Conservation (phyloP, 768 basidiomycete species). For the Amanita exitialis region DNA sequence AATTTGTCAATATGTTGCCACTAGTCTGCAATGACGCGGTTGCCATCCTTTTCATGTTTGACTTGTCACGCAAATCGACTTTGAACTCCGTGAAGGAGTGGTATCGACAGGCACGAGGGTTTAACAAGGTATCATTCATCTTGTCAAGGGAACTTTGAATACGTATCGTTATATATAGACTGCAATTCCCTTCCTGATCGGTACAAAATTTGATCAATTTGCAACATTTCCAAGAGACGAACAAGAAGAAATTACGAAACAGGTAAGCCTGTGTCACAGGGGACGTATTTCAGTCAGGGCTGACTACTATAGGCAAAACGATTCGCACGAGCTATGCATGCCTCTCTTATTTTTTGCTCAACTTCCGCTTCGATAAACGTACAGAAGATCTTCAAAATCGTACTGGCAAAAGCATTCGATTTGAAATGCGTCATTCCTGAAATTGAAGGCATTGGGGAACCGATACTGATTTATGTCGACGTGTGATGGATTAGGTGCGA, state of each 20-base stretch:
- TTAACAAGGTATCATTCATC: slow-evolving; percentile 76
- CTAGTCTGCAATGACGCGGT: slow-evolving; percentile 99
- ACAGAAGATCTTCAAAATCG: slow-evolving; percentile 99
- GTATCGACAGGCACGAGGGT: slow-evolving; percentile 98
- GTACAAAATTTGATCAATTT: slow-evolving; percentile 98
- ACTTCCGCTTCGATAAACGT: slow-evolving; percentile 99
- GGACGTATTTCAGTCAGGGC: slow-evolving; percentile 4
- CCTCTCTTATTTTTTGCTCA: slow-evolving; percentile 98
- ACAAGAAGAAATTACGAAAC: slow-evolving; percentile 98
- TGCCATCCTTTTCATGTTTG: slow-evolving; percentile 99
- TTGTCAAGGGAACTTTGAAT: background rate
- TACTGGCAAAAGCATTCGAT: slow-evolving; percentile 94
- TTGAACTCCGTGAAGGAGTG: slow-evolving; percentile 99
- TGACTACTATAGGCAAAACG: slow-evolving; percentile 67
- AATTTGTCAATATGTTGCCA: slow-evolving; percentile 99
- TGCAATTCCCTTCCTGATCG: slow-evolving; percentile 96
- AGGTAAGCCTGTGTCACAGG: slow-evolving; percentile 44
- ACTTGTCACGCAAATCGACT: slow-evolving; percentile 94
- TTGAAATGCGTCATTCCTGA: slow-evolving; percentile 98
- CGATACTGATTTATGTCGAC: slow-evolving; percentile 89
- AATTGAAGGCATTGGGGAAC: slow-evolving; percentile 95
- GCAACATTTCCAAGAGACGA: slow-evolving; percentile 93
- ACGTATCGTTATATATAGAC: slow-evolving; percentile 52
- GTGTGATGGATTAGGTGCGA: slow-evolving; percentile 29
- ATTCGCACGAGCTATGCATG: slow-evolving; percentile 98